Base-by-base conservation (phyloP, 2,329 filamentous ascomycete species). In the Ophiostoma triangulosporum region DNA sequence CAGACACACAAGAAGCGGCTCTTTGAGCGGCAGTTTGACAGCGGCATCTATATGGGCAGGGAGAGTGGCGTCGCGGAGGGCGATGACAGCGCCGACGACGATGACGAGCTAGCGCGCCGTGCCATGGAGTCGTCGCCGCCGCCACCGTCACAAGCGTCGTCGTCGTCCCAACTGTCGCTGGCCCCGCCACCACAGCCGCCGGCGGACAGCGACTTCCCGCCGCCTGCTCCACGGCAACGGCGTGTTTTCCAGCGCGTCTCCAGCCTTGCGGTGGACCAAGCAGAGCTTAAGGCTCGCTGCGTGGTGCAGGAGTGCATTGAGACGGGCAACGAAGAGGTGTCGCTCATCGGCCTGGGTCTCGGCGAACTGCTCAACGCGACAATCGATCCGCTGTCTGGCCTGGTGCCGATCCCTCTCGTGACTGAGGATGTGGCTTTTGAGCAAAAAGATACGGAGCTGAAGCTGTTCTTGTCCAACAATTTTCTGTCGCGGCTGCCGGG, bases 31-130 rank as follows among this genome's bases (percentile, higher is more conserved):
- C 78, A 83, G 59, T 68, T 77, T 54, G 84, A 88, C 65, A 86
- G 83, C 32, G 74, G 74, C 9, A 61, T 88, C 3, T 88, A 76
- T 67, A 74, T 88, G 69, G 79, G 75, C 4, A 83, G 79, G 57
- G 83, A 85, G 55, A 66, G 63, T 33, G 70, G 74, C 31, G 67
- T 70, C 6, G 12, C 6, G 5, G 17, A 4, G 51, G 66, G 68
- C 15, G 70, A 73, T 24, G 70, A 71, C 4, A 48, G 27, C 22
- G 51, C 54, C 8, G 57, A 58, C 7, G 57, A 57, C 12, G 54
- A 38, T 0, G 51, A 29, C 15, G 73, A 73, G 6, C 15, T 46
- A 8, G 43, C 43, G 24, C 43, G 43, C 6, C 29, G 14, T 60
- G 87, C 3, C 6, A 33, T 45, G 14, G 24, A 45, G 27, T 45